Evolutionary conservation across 164 flowering plant species (phyloP).

Genomic region (Dillenia suffruticosa): DNA sequence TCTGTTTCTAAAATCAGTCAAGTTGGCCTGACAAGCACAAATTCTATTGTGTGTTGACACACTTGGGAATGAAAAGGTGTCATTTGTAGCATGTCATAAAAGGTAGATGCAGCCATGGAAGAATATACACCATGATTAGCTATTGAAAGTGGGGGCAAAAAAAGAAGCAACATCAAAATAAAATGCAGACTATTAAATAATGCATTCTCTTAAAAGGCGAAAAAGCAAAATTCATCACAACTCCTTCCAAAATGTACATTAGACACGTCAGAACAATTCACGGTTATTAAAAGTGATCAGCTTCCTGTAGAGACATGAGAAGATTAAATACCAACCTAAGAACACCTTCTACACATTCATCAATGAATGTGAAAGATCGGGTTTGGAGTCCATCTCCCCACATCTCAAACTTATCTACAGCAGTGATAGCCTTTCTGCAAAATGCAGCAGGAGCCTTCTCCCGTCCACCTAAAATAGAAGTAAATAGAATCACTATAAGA

Average conservation of each 20-base stretch:
- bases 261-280: neutral
- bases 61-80: too few relatives aligned
- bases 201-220: too few relatives aligned
- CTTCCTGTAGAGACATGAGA: too few relatives aligned
- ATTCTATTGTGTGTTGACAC: too few relatives aligned
- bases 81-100: too few relatives aligned
- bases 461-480: conserved; percentile 62
- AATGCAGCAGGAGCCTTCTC: conserved; percentile 99
- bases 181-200: too few relatives aligned
- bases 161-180: too few relatives aligned
- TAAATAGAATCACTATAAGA: conserved; percentile 7
- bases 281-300: neutral
- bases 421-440: conserved; percentile 84
- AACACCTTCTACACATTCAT: conserved; percentile 97
- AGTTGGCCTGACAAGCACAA: too few relatives aligned
- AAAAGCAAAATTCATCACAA: neutral
- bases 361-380: conserved; percentile 95
- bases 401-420: conserved; percentile 94
- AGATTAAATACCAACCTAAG: conserved; percentile 48
- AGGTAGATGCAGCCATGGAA: too few relatives aligned
- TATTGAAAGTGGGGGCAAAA: too few relatives aligned
- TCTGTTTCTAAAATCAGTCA: too few relatives aligned
- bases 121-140: too few relatives aligned
- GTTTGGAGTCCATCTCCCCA: conserved; percentile 99
- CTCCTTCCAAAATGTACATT: neutral